A percentile compares a stretch with the other conserved stretches of the same genome.
Conservation (phyloP, 495 filamentous ascomycete species). For the Penicillium bialowiezense region DNA sequence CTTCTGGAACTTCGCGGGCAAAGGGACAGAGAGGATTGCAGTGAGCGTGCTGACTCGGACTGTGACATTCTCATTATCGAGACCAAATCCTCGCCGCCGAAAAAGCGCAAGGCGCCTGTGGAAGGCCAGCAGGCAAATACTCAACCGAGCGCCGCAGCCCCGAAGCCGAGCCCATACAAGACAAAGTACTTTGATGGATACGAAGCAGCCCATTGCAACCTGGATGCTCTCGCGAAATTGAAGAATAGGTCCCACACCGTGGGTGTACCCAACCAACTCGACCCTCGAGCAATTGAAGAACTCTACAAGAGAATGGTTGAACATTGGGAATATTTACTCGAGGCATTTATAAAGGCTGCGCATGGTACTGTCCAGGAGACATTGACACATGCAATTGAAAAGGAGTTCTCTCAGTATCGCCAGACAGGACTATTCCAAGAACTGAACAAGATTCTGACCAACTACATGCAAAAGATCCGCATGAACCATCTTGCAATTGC, state of each 20-base stretch:
- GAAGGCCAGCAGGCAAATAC: not conserved
- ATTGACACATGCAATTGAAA: constrained; percentile 27
- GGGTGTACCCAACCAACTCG: constrained; percentile 37
- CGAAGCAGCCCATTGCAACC: constrained; percentile 18
- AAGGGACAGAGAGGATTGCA: constrained; percentile 3
- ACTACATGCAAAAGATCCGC: constrained; percentile 24
- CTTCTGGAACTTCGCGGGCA: constrained; percentile 11
- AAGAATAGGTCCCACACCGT: constrained; percentile 36
- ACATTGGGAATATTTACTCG: constrained; percentile 37
- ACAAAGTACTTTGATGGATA: not conserved
- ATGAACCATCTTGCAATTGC: constrained; percentile 22
- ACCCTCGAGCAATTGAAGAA: constrained; percentile 40
- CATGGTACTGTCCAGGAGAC: constrained; percentile 27
- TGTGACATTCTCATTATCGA: constrained; percentile 17
- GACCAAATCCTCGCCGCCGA: not conserved
- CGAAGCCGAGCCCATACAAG: not conserved
- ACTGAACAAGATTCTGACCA: constrained; percentile 8
- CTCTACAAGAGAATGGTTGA: constrained; percentile 37
- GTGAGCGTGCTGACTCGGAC: constrained; percentile 22
- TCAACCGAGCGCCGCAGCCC: not conserved
- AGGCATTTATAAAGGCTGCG: constrained; percentile 27
- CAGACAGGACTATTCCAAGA: constrained; percentile 33
- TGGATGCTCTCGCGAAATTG: constrained; percentile 30
- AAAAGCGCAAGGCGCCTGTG: constrained; percentile 21
- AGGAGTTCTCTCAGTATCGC: constrained; percentile 33